Evolutionary conservation across 768 basidiomycete species (phyloP).

Genomic region (Mycena galericulata): DNA sequence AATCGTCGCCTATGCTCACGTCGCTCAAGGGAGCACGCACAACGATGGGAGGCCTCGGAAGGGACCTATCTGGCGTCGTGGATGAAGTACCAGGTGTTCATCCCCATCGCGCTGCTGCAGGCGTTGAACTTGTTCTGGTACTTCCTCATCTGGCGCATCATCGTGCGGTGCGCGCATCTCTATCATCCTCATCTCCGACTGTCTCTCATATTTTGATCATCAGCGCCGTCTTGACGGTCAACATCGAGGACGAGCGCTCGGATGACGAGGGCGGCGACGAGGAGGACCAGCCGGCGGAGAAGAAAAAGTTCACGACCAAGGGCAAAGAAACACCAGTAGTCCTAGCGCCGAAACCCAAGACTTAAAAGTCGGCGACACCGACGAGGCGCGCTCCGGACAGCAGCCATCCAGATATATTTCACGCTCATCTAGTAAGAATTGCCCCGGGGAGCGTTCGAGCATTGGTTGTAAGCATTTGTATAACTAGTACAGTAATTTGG

Average conservation of each 20-base stretch:
- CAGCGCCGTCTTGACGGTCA: slow-evolving; percentile 56
- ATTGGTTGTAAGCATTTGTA: too few species aligned
- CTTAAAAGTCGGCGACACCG: not conserved
- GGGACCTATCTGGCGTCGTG: slow-evolving; percentile 81
- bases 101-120: slow-evolving; percentile 80
- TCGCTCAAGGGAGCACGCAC: slow-evolving; percentile 60
- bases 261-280: slow-evolving; percentile 69
- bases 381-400: not conserved
- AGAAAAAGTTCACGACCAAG: not conserved
- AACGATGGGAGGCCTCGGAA: slow-evolving; percentile 66
- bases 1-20: slow-evolving; percentile 11
- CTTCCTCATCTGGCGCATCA: slow-evolving; percentile 82
- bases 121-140: slow-evolving; percentile 95
- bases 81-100: slow-evolving; percentile 87
- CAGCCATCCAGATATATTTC: not conserved
- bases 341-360: too few species aligned
- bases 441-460: not conserved
- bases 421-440: not conserved
- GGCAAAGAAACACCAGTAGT: not conserved
- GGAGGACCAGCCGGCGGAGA: slow-evolving; percentile 37
- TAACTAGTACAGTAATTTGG: not conserved
- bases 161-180: slow-evolving; percentile 63
- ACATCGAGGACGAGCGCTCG: slow-evolving; percentile 70
- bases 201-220: not conserved
- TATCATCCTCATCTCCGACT: not conserved